Percentiles rank a stretch among this genome's conserved stretches.
Conservation (phyloP, 2,329 filamentous ascomycete genomes). For the Fusarium sp. region DNA sequence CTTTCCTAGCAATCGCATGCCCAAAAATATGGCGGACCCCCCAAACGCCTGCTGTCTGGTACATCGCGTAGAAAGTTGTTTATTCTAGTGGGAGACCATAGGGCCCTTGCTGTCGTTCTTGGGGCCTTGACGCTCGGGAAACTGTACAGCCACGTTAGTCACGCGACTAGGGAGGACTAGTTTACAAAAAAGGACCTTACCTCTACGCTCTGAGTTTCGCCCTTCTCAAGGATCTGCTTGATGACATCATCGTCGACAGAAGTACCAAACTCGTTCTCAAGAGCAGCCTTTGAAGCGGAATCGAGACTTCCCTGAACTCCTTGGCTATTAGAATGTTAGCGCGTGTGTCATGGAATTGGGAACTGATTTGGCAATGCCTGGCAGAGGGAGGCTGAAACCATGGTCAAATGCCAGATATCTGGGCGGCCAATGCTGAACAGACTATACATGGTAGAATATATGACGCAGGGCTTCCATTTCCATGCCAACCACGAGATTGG, state of each 20-base stretch:
- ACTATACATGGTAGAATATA: background rate
- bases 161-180: background rate
- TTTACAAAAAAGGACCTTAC: slow-evolving; percentile 47
- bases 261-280: slow-evolving; percentile 91
- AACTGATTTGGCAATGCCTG: background rate
- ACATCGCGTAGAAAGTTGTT: background rate
- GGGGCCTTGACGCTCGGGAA: slow-evolving; percentile 60
- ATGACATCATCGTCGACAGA: slow-evolving; percentile 82
- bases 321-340: slow-evolving; percentile 65
- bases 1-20: background rate
- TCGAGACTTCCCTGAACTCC: slow-evolving; percentile 85
- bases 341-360: background rate
- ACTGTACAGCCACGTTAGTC: slow-evolving; percentile 47
- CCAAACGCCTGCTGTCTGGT: slow-evolving; percentile 10
- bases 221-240: slow-evolving; percentile 81
- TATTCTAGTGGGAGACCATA: slow-evolving; percentile 54
- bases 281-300: slow-evolving; percentile 74
- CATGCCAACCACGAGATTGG: background rate
- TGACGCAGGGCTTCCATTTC: background rate
- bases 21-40: slow-evolving; percentile 7
- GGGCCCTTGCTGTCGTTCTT: slow-evolving; percentile 63
- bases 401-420: background rate
- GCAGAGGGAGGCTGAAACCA: background rate
- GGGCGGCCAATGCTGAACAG: background rate
- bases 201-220: slow-evolving; percentile 70